These are phyloP conservation scores for Cicer yamashitae DNA, from an alignment of 306 rosid species.

Conservation along the genomic window DNA sequence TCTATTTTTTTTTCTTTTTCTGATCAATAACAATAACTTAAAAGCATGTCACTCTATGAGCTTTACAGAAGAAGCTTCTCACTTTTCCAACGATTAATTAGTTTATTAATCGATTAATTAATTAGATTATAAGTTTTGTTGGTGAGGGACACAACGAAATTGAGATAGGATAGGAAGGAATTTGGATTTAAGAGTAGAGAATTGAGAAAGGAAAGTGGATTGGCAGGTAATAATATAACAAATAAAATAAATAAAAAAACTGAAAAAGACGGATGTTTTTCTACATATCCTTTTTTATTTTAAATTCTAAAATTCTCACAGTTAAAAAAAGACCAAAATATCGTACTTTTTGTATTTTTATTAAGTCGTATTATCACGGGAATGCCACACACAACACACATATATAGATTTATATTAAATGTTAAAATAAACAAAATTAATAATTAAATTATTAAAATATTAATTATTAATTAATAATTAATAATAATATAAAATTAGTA, in stretches of 20 bases:
- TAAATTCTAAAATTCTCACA: too few relatives aligned
- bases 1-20: background rate
- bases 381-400: too few relatives aligned
- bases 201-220: conserved; percentile 21
- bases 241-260: background rate
- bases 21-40: background rate
- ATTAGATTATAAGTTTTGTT: background rate
- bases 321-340: too few relatives aligned
- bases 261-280: background rate
- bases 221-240: background rate
- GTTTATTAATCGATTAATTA: background rate
- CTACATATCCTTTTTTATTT: too few relatives aligned
- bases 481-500: too few relatives aligned
- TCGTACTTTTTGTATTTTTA: too few relatives aligned
- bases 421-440: too few relatives aligned
- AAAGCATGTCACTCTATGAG: conserved; percentile 5
- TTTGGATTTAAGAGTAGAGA: background rate
- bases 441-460: too few relatives aligned
- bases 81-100: background rate
- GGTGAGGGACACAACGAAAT: background rate
- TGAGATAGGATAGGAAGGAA: background rate
- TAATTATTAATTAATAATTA: too few relatives aligned
- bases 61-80: conserved; percentile 1
- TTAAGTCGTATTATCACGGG: too few relatives aligned
- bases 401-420: too few relatives aligned